Base-by-base conservation (phyloP, 495 filamentous ascomycete genomes). In the Penicillium canariense region DNA sequence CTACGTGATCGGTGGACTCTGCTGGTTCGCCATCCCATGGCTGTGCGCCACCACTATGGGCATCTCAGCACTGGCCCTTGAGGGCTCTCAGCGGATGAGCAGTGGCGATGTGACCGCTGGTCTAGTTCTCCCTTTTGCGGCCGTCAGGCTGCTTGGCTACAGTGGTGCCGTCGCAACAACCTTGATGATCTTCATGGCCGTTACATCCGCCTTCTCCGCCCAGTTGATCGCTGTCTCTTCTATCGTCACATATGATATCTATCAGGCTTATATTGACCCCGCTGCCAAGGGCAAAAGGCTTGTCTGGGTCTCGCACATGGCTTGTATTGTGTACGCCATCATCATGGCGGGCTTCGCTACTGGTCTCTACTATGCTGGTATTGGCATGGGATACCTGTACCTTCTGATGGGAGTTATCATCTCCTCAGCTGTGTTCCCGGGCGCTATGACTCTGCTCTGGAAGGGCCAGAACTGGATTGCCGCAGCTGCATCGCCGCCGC, bases 11-110 rank as follows among this genome's bases (percentile, higher is more conserved):
- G 93, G 93, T 22, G 93, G 93, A 35, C 80, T 97, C 2, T 86
- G 80, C 61, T 97, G 92, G 92, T 97, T 97, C 54, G 93, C 93
- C 7, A 96, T 97, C 51, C 93, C 93, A 17, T 97, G 91, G 91
- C 80, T 97, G 18, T 86, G 82, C 28, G 91, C 92, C 3, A 96
- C 88, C 9, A 96, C 92, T 14, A 91, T 96, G 89, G 93, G 93
- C 27, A 81, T 97, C n/a, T 84, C 90, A 11, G 90, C 86, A 8
- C 81, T 96, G 20, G 88, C 91, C 3, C 78, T 96, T 6, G 90
- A 97, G 62, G 79, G 77, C 39, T 83, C 87, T 39, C 68, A 82
- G 57, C 81, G 90, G 14, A 89, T 97, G 81, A 68, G 81, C 15
- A 75, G 81, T 2, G 77, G 74, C 10, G 91, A 97, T 56, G 90